Conservation (phyloP, 768 basidiomycete species). For the Russula olivacea region DNA sequence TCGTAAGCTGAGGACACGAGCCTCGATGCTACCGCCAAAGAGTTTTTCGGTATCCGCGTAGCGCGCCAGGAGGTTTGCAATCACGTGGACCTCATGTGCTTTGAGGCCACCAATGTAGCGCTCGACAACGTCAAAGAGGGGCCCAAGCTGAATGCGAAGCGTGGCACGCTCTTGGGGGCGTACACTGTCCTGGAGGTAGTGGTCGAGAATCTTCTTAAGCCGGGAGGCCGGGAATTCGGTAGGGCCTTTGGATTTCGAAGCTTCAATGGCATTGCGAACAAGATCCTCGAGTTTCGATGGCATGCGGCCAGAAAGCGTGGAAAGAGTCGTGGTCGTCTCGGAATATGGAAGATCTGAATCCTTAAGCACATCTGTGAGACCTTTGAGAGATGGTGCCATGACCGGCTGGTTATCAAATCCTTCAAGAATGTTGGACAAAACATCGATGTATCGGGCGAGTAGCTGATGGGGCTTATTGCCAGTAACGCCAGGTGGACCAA, state of each 20-base stretch:
- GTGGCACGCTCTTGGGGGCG: slow-evolving; percentile 73
- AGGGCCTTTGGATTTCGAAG: slow-evolving; percentile 65
- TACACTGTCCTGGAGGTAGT: slow-evolving; percentile 75
- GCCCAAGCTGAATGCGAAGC: slow-evolving; percentile 65
- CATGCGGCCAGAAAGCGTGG: slow-evolving; percentile 88
- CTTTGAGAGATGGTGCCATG: slow-evolving; percentile 82
- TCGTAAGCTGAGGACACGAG: slow-evolving; percentile 80
- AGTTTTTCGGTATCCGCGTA: slow-evolving; percentile 87
- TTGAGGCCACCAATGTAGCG: slow-evolving; percentile 79
- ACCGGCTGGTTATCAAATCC: slow-evolving; percentile 95
- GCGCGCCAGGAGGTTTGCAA: slow-evolving; percentile 68
- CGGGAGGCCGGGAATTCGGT: slow-evolving; percentile 86
- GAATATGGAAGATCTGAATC: slow-evolving; percentile 86
- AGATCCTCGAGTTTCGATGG: slow-evolving; percentile 85
- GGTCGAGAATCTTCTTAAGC: slow-evolving; percentile 81
- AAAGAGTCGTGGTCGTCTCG: slow-evolving; percentile 75
- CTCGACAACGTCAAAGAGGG: slow-evolving; percentile 70
- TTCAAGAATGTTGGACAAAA: slow-evolving; percentile 86
- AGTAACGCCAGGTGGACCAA: slow-evolving; percentile 80
- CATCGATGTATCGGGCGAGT: slow-evolving; percentile 62
- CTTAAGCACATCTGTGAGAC: slow-evolving; percentile 75
- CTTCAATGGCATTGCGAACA: slow-evolving; percentile 73
- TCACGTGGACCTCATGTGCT: slow-evolving; percentile 72
- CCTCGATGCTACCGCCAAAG: slow-evolving; percentile 92
- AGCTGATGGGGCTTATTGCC: slow-evolving; percentile 90